A percentile compares a stretch with the other conserved stretches of the same genome.
Evolutionary conservation across 768 basidiomycete species (phyloP).

Genomic region (Arthromyces matolae): DNA sequence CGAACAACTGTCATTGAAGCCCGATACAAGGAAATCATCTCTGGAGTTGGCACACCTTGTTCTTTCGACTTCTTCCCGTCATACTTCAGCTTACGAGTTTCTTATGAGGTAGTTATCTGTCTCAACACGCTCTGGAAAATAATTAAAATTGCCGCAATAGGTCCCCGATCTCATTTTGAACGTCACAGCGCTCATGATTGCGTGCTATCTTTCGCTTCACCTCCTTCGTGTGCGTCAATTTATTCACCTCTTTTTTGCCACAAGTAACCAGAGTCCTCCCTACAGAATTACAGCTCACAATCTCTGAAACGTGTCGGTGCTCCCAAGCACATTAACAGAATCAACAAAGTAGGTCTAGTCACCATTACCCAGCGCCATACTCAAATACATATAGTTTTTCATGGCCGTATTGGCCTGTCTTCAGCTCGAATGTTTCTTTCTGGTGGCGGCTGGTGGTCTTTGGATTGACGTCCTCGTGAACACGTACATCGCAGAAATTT

Average conservation of each 20-base stretch:
- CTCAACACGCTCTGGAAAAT: no score
- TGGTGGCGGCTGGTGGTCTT: conserved; percentile 46
- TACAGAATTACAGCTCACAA: conserved; percentile 41
- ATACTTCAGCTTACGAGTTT: conserved; percentile 39
- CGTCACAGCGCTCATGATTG: conserved; percentile 38
- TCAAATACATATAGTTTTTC: conserved; percentile 37
- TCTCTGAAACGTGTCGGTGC: conserved; percentile 54
- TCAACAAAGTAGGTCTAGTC: conserved; percentile 40
- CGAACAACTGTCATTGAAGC: conserved; percentile 33
- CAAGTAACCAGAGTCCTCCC: background rate
- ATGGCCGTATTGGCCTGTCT: conserved; percentile 51
- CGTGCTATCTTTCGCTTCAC: conserved; percentile 40
- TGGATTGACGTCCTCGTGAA: conserved; percentile 55
- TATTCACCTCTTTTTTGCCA: no score
- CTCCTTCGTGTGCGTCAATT: conserved; percentile 39
- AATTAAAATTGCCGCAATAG: no score
- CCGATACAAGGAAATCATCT: conserved; percentile 36
- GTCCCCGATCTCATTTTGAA: conserved; percentile 48
- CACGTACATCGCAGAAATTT: conserved; percentile 41
- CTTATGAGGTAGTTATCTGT: conserved; percentile 41
- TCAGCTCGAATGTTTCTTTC: conserved; percentile 51
- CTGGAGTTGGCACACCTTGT: conserved; percentile 41
- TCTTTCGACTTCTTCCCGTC: conserved; percentile 41
- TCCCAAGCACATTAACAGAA: conserved; percentile 42
- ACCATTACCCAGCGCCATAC: background rate